A percentile compares a stretch with the other conserved stretches of the same genome.
Evolutionary conservation across 139 green algal genomes (phyloP).

Genomic region (Chlamydomonas sp.): DNA sequence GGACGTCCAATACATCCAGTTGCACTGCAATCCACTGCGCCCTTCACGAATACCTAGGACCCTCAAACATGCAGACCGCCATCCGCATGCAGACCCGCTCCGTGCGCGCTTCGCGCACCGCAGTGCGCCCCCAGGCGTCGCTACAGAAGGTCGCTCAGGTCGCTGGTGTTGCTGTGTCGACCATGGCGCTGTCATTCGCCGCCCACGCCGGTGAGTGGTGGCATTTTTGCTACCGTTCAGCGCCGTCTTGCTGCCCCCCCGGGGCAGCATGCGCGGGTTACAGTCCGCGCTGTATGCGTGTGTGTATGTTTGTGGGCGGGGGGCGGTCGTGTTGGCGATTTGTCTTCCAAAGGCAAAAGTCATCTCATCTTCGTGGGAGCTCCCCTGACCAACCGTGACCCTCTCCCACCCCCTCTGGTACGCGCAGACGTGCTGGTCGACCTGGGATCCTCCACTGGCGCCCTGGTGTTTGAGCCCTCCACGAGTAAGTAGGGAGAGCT

Average conservation of each 20-base stretch:
- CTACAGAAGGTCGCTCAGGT: slow-evolving; percentile 31
- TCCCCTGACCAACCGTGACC: slow-evolving; percentile 7
- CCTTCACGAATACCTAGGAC: too few relatives aligned
- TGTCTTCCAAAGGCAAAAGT: not conserved
- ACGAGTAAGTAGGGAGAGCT: slow-evolving; percentile 29
- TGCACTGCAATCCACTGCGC: too few relatives aligned
- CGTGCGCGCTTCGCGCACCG: slow-evolving; percentile 13
- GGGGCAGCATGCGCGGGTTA: not conserved
- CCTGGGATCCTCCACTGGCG: slow-evolving; percentile 70
- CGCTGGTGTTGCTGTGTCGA: slow-evolving; percentile 55
- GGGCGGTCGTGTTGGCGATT: not conserved
- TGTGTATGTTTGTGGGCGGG: not conserved
- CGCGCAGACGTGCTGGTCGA: slow-evolving; percentile 55
- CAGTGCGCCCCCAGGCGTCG: slow-evolving; percentile 13
- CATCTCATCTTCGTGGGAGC: not conserved
- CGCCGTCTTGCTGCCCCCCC: not conserved
- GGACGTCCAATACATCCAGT: too few relatives aligned
- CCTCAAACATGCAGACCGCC: slow-evolving; percentile 19
- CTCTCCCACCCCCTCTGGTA: not conserved
- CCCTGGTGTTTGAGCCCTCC: slow-evolving; percentile 60
- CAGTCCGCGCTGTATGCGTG: not conserved
- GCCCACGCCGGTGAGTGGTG: slow-evolving; percentile 45
- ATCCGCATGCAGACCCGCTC: slow-evolving; percentile 2
- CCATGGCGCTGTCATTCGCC: slow-evolving; percentile 59
- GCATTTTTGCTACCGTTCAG: too few relatives aligned